Conservation (phyloP, 257 asterid species). For the Misopates orontium region DNA sequence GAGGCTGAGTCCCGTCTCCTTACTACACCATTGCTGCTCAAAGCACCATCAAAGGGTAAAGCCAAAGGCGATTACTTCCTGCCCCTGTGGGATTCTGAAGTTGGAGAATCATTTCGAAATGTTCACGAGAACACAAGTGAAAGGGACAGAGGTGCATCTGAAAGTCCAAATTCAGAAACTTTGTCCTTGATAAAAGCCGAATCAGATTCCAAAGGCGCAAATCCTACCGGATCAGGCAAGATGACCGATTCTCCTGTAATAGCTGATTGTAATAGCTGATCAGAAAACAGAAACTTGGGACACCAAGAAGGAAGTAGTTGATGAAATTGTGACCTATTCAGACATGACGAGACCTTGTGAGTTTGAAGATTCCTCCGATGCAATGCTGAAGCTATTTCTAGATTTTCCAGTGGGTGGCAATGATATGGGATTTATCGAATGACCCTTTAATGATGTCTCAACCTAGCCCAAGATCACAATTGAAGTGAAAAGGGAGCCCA, state of each 20-base stretch:
- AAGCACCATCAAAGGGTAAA: conserved; percentile 13
- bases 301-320: conserved; percentile 31
- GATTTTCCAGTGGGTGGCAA: conserved; percentile 42
- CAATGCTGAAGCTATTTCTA: conserved; percentile 37
- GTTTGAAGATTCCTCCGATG: conserved; percentile 42
- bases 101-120: conserved; percentile 57
- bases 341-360: conserved; percentile 37
- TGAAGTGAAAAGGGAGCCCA: not conserved
- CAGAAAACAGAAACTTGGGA: conserved; percentile 16
- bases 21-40: conserved; percentile 25
- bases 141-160: conserved; percentile 27
- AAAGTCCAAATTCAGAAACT: conserved; percentile 46
- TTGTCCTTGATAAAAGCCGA: conserved; percentile 51
- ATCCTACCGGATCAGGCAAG: conserved; percentile 23
- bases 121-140: conserved; percentile 26
- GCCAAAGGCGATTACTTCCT: conserved; percentile 52
- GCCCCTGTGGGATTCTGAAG: conserved; percentile 57
- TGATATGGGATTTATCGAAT: conserved; percentile 50
- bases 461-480: conserved; percentile 32
- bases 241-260: conserved; percentile 22
- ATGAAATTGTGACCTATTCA: conserved; percentile 28
- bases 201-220: conserved; percentile 34
- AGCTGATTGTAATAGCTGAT: too few relatives aligned
- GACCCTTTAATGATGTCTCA: conserved; percentile 30
- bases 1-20: conserved; percentile 43